A percentile compares a stretch with the other conserved stretches of the same genome.
Conservation (phyloP, 192 early-diverging fungal genomes). For the Podochytrium sp. region DNA sequence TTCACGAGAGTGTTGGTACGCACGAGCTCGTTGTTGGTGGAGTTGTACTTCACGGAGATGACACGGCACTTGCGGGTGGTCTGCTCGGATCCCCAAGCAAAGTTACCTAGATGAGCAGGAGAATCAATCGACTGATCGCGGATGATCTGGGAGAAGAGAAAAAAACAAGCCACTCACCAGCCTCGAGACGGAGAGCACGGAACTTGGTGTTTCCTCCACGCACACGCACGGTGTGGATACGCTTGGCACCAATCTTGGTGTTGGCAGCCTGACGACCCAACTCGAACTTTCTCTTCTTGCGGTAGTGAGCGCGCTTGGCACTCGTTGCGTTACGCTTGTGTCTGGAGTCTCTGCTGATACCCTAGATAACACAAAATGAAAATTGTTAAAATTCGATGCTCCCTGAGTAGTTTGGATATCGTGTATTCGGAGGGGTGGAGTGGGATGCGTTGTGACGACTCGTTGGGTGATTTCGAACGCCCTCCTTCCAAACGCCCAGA, state of each 20-base stretch:
- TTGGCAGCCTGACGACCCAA: conserved; percentile 97
- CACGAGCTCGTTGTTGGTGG: conserved; percentile 99
- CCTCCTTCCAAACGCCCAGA: too few species aligned
- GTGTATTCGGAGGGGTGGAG: too few species aligned
- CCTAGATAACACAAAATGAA: too few species aligned
- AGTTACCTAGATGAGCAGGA: conserved; percentile 84
- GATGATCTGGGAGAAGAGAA: too few species aligned
- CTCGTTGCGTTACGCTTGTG: conserved; percentile 98
- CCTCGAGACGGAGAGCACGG: conserved; percentile 95
- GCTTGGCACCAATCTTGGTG: conserved; percentile 97
- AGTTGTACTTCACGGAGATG: conserved; percentile 95
- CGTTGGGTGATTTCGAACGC: too few species aligned
- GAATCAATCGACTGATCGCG: too few species aligned
- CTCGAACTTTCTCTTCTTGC: conserved; percentile 99
- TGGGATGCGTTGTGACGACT: too few species aligned
- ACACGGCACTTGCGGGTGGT: conserved; percentile 96
- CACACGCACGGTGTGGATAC: conserved; percentile 93
- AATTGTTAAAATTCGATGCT: too few species aligned
- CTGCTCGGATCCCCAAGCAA: conserved; percentile 96
- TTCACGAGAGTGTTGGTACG: conserved; percentile 99
- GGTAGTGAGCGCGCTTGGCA: conserved; percentile 98
- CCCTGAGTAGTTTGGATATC: too few species aligned
- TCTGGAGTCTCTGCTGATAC: conserved; percentile 98
- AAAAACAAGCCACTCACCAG: conserved; percentile 55
- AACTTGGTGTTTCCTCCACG: conserved; percentile 99